Conservation (phyloP, 495 filamentous ascomycete species). For the Penicillium lagena region DNA sequence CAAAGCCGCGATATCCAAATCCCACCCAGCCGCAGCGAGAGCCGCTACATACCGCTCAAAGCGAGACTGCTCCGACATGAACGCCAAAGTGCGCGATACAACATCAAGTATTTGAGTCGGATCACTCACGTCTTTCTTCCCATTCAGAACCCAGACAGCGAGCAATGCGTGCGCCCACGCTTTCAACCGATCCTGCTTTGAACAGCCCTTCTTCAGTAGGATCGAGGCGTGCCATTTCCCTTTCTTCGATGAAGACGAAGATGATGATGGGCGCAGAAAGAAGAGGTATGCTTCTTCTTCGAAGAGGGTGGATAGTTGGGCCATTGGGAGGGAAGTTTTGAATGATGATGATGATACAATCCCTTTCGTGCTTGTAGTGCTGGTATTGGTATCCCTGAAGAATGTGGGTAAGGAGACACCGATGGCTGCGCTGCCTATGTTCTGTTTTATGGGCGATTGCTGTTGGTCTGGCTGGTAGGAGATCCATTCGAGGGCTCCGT, state of each 20-base stretch:
- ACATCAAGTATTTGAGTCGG: neutral
- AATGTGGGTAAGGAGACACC: constrained; percentile 27
- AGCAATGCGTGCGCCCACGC: constrained; percentile 73
- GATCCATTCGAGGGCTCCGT: constrained; percentile 55
- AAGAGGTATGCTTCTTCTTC: constrained; percentile 25
- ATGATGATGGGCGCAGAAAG: constrained; percentile 5
- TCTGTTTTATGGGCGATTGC: neutral
- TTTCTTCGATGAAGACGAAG: neutral
- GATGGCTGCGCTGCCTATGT: constrained; percentile 25
- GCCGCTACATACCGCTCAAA: constrained; percentile 35
- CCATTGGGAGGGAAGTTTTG: constrained; percentile 14
- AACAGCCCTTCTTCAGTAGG: constrained; percentile 55
- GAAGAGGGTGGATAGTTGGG: constrained; percentile 18
- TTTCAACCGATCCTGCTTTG: constrained; percentile 46
- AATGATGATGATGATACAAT: neutral
- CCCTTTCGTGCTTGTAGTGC: neutral
- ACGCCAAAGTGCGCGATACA: constrained; percentile 10
- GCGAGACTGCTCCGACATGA: constrained; percentile 27
- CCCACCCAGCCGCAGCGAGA: constrained; percentile 52
- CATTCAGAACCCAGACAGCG: constrained; percentile 30
- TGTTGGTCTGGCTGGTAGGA: constrained; percentile 6
- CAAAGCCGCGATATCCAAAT: constrained; percentile 48
- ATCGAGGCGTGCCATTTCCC: constrained; percentile 41
- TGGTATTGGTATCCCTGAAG: constrained; percentile 6
- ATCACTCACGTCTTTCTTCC: too few species aligned